Percentiles rank a stretch among this genome's conserved stretches.
Evolutionary conservation across 352 stramenopile species (phyloP).

Genomic region (Poterioochromonas sp.): DNA sequence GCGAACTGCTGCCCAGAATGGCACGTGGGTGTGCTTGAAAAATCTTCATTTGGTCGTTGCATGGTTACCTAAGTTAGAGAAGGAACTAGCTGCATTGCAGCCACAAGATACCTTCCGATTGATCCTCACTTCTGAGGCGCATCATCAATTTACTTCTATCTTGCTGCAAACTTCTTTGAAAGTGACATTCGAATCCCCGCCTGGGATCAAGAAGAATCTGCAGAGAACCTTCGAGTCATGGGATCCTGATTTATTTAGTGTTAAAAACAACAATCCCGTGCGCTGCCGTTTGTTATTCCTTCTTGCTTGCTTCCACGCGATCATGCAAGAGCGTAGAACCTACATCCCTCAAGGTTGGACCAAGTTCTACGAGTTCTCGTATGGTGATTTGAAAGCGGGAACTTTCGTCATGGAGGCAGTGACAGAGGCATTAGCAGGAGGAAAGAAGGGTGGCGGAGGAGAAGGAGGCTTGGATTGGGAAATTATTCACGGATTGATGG

Average conservation of each 20-base stretch:
- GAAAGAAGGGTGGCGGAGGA: slow-evolving; percentile 38
- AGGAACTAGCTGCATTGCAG: slow-evolving; percentile 51
- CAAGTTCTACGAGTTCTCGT: slow-evolving; percentile 90
- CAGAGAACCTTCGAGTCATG: slow-evolving; percentile 78
- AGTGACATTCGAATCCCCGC: slow-evolving; percentile 82
- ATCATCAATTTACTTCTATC: slow-evolving; percentile 74
- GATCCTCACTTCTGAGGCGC: slow-evolving; percentile 85
- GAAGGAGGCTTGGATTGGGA: slow-evolving; percentile 65
- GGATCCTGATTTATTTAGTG: slow-evolving; percentile 59
- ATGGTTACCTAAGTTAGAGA: slow-evolving; percentile 81
- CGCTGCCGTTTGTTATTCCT: slow-evolving; percentile 58
- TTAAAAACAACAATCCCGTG: slow-evolving; percentile 39
- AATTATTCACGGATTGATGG: slow-evolving; percentile 82
- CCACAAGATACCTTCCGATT: slow-evolving; percentile 74
- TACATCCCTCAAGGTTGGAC: slow-evolving; percentile 91
- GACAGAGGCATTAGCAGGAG: slow-evolving; percentile 24
- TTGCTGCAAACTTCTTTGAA: slow-evolving; percentile 82
- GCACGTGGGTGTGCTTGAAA: slow-evolving; percentile 87
- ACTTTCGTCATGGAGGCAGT: slow-evolving; percentile 71
- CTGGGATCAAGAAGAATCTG: slow-evolving; percentile 87
- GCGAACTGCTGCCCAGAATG: slow-evolving; percentile 58
- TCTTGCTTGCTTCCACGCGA: slow-evolving; percentile 71
- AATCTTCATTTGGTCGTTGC: slow-evolving; percentile 86
- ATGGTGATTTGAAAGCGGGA: slow-evolving; percentile 80
- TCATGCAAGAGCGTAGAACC: slow-evolving; percentile 65